Evolutionary conservation across 2,329 filamentous ascomycete genomes (phyloP).

Genomic region (Diplodia sapinea): DNA sequence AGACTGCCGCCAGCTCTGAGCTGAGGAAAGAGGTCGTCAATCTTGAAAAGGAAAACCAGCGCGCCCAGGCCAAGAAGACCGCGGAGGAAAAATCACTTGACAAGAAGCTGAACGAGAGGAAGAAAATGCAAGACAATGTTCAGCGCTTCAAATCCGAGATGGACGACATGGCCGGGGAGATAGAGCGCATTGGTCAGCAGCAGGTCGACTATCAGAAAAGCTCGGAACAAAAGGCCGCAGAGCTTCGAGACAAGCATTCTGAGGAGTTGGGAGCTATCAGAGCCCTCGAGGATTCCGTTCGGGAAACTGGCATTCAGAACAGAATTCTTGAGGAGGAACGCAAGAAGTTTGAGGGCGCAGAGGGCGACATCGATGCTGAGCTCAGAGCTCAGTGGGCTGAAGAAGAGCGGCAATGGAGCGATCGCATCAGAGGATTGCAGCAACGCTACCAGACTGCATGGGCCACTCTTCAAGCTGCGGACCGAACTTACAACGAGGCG

Average conservation of each 20-base stretch:
- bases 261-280: slow-evolving; percentile 58
- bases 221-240: slow-evolving; percentile 50
- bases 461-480: slow-evolving; percentile 44
- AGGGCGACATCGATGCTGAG: slow-evolving; percentile 50
- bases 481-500: slow-evolving; percentile 48
- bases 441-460: slow-evolving; percentile 50
- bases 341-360: slow-evolving; percentile 57
- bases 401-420: slow-evolving; percentile 63
- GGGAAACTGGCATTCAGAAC: slow-evolving; percentile 71
- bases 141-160: slow-evolving; percentile 71
- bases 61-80: slow-evolving; percentile 76
- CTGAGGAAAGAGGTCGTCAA: slow-evolving; percentile 80
- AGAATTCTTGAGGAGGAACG: slow-evolving; percentile 75
- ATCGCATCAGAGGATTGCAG: slow-evolving; percentile 61
- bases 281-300: slow-evolving; percentile 73
- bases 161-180: slow-evolving; percentile 59
- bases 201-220: slow-evolving; percentile 45
- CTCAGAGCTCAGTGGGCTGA: slow-evolving; percentile 50
- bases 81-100: slow-evolving; percentile 76
- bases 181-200: slow-evolving; percentile 54
- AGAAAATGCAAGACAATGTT: slow-evolving; percentile 73
- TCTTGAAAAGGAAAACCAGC: slow-evolving; percentile 80
- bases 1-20: slow-evolving; percentile 87
- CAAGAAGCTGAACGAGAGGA: slow-evolving; percentile 71
- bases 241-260: slow-evolving; percentile 48